phyloP scores from a whole-genome alignment of 1,284 basidiomycete species.

The Fomitopsis palustris region DNA sequence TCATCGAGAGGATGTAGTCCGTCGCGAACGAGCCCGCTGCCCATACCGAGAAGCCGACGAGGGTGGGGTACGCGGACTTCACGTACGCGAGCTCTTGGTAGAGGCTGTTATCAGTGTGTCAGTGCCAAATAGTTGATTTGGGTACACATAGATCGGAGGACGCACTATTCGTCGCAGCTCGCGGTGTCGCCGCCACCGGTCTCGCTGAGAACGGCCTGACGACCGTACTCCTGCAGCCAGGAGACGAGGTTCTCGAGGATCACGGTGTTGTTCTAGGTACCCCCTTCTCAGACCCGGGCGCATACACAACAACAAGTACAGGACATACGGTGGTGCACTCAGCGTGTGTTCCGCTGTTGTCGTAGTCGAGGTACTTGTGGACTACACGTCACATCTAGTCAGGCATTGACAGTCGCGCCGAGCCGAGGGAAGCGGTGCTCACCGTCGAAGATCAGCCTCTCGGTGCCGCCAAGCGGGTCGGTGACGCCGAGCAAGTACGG shows the following conservation, averaged over 20 bases:
- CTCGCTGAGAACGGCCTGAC: constrained; percentile 55
- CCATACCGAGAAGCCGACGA: constrained; percentile 51
- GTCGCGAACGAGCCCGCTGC: constrained; percentile 37
- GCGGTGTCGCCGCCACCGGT: constrained; percentile 55
- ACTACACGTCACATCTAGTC: constrained; percentile 28
- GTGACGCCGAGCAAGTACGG: constrained; percentile 47
- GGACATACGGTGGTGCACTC: constrained; percentile 39
- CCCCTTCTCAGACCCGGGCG: no score
- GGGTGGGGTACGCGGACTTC: constrained; percentile 39
- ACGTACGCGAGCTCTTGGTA: constrained; percentile 44
- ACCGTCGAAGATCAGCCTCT: constrained; percentile 56
- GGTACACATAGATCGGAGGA: neutral
- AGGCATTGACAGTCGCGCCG: neutral
- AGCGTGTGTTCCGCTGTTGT: constrained; percentile 52
- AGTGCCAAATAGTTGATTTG: no score
- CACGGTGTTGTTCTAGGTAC: constrained; percentile 40
- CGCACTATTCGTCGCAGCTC: constrained; percentile 42
- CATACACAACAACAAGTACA: neutral
- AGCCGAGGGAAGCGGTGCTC: constrained; percentile 11
- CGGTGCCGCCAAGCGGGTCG: constrained; percentile 46
- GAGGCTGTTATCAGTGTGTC: constrained; percentile 25
- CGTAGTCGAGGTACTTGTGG: constrained; percentile 60
- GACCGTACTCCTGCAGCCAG: constrained; percentile 45
- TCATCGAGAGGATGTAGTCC: constrained; percentile 34
- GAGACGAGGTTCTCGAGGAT: constrained; percentile 41